Evolutionary conservation across 2,329 filamentous ascomycete genomes (phyloP), one percentile per base, ranked within the genome.

Genomic region (Massarina eburnea): DNA sequence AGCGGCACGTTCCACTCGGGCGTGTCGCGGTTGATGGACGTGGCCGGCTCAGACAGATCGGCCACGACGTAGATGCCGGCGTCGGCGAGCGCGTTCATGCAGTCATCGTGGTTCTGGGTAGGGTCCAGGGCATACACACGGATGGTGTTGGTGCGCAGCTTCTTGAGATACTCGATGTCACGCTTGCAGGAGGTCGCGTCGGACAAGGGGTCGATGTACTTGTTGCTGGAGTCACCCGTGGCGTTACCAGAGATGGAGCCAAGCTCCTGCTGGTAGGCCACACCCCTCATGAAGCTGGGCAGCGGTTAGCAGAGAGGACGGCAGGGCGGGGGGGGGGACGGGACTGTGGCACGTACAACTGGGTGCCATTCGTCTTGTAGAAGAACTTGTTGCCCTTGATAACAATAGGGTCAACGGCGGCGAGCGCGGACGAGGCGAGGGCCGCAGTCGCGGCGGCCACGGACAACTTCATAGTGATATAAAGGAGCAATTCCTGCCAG

Each of bases 21-120:
- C 56, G 80, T 72, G 66, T 89, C 80, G 57, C 91, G 89, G 77
- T 91, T 86, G 79, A 99, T 96, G 42, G 94, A 97, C 45, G 81
- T 71, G 43, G 73, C 76, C 24, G 94, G 94, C 69, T 95, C 84
- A 18, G 86, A 87, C 58, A 99, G 77, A 78, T 99, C 94, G 57
- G 91, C 88, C 61, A 99, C 82, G 64, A 99, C 85, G 72, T 97
- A 99, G 77, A 99, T 97, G 65, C 91, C 92, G 45, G 88, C 88
- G 49, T 88, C 83, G 46, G 87, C 80, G 39, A 99, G 82, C 55
- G 89, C 71, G 58, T 80, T 77, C 91, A 99, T 96, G 77, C 94
- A 97, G 41, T 78, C 80, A 43, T 80, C 78, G 76, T 99, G 94
- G 74, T 95, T 79, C 57, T 79, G 71, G 14, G 78, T 82, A 19